These are phyloP conservation scores for Diddensiella transvaalensis DNA, from an alignment of 805 yeast genomes.

Conservation along the genomic window DNA sequence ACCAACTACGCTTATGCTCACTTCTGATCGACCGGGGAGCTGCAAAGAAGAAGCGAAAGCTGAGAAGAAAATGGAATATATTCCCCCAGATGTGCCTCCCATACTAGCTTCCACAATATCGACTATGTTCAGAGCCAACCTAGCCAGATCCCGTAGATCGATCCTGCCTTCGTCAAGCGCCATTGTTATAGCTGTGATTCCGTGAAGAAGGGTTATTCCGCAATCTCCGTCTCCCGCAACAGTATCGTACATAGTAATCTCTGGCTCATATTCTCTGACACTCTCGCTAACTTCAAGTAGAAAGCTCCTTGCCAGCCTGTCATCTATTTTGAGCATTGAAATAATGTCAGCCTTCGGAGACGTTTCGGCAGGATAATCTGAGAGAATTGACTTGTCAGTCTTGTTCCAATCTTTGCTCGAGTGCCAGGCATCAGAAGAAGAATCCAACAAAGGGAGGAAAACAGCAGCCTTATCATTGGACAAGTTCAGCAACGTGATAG, in stretches of 20 bases:
- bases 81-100: slow-evolving; percentile 98
- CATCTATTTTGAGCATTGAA: slow-evolving; percentile 34
- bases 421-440: slow-evolving; percentile 74
- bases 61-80: slow-evolving; percentile 80
- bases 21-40: slow-evolving; percentile 23
- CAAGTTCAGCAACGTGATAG: slow-evolving; percentile 74
- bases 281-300: slow-evolving; percentile 49
- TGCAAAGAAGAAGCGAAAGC: slow-evolving; percentile 60
- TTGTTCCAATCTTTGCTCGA: slow-evolving; percentile 48
- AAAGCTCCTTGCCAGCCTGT: slow-evolving; percentile 32
- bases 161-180: slow-evolving; percentile 43
- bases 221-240: slow-evolving; percentile 97
- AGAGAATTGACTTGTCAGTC: slow-evolving; percentile 18
- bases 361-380: slow-evolving; percentile 25
- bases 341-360: slow-evolving; percentile 19
- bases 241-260: slow-evolving; percentile 79
- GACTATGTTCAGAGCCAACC: slow-evolving; percentile 66
- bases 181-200: slow-evolving; percentile 66
- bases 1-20: slow-evolving; percentile 27
- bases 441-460: slow-evolving; percentile 58
- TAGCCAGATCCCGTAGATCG: slow-evolving; percentile 38
- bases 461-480: slow-evolving; percentile 45
- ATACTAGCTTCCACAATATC: slow-evolving; percentile 83
- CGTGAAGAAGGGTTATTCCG: slow-evolving; percentile 84
- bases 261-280: slow-evolving; percentile 67